These are phyloP conservation scores for Hapsidospora chrysogenum DNA, from an alignment of 495 filamentous ascomycete genomes.

Conservation along the genomic window DNA sequence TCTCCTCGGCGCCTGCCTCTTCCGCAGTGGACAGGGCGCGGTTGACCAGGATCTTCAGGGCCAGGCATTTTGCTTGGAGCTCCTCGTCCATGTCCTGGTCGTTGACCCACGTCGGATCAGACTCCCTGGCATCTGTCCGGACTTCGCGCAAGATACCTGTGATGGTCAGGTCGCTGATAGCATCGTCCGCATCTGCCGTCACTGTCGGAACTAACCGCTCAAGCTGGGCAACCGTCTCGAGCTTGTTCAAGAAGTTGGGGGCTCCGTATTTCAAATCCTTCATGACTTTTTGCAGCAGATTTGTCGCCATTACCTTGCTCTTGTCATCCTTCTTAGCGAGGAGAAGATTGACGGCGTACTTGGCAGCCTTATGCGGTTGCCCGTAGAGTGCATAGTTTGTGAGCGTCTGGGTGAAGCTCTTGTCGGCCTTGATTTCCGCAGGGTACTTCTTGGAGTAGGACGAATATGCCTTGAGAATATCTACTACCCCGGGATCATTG, in stretches of 20 bases:
- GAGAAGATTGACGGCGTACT: constrained; percentile 82
- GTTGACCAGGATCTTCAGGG: constrained; percentile 81
- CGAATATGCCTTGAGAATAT: constrained; percentile 84
- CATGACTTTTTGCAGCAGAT: constrained; percentile 57
- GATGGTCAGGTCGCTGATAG: constrained; percentile 63
- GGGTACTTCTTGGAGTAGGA: constrained; percentile 77
- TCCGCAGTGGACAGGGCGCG: constrained; percentile 52
- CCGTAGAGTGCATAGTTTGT: constrained; percentile 68
- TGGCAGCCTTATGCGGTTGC: constrained; percentile 65
- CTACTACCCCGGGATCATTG: constrained; percentile 54
- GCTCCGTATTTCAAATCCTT: constrained; percentile 63
- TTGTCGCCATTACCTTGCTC: constrained; percentile 65
- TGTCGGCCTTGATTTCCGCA: constrained; percentile 67
- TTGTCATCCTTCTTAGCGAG: constrained; percentile 67
- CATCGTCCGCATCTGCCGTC: constrained; percentile 54
- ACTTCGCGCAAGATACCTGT: constrained; percentile 58
- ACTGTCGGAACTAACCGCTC: constrained; percentile 59
- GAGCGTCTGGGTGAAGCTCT: constrained; percentile 69
- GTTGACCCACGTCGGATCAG: constrained; percentile 45
- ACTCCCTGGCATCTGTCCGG: constrained; percentile 33
- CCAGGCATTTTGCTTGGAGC: constrained; percentile 67
- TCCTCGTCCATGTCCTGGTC: constrained; percentile 62
- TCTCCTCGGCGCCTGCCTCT: constrained; percentile 41
- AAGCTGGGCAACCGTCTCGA: constrained; percentile 72
- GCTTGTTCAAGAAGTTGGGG: constrained; percentile 62